phyloP scores from a whole-genome alignment of 2,329 filamentous ascomycete genomes.

The Arachnopeziza araneosa region DNA sequence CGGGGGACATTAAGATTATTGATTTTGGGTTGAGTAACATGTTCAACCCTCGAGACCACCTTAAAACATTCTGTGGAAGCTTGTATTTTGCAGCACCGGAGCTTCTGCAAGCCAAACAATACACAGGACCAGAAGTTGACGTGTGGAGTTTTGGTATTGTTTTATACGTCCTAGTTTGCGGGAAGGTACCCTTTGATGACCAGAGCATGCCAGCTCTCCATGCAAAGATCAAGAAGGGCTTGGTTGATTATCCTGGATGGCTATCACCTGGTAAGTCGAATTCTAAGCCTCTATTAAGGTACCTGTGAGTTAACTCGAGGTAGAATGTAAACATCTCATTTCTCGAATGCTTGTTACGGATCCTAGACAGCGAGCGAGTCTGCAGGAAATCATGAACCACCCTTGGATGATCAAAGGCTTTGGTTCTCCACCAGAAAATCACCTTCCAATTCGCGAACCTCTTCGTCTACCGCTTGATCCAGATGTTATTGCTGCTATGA shows the following conservation, averaged over 20 bases:
- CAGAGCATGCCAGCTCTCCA: slow-evolving; percentile 98
- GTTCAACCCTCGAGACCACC: slow-evolving; percentile 75
- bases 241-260: slow-evolving; percentile 94
- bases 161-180: slow-evolving; percentile 92
- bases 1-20: slow-evolving; percentile 98
- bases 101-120: slow-evolving; percentile 85
- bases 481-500: slow-evolving; percentile 87
- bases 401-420: slow-evolving; percentile 96
- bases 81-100: slow-evolving; percentile 97
- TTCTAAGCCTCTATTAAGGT: neutral
- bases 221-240: slow-evolving; percentile 96
- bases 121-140: slow-evolving; percentile 94
- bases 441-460: slow-evolving; percentile 76
- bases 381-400: slow-evolving; percentile 90
- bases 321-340: slow-evolving; percentile 90
- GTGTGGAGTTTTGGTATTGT: slow-evolving; percentile 99
- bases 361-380: slow-evolving; percentile 75
- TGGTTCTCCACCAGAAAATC: slow-evolving; percentile 80
- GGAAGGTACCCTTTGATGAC: slow-evolving; percentile 97
- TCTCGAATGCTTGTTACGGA: slow-evolving; percentile 95
- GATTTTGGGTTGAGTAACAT: slow-evolving; percentile 97
- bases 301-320: slow-evolving; percentile 10
- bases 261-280: slow-evolving; percentile 69
- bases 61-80: slow-evolving; percentile 97
- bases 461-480: slow-evolving; percentile 78